Percentiles rank a stretch among this genome's conserved stretches.
Conservation (phyloP, 2,329 filamentous ascomycete species). For the Aspergillus fijiensis region DNA sequence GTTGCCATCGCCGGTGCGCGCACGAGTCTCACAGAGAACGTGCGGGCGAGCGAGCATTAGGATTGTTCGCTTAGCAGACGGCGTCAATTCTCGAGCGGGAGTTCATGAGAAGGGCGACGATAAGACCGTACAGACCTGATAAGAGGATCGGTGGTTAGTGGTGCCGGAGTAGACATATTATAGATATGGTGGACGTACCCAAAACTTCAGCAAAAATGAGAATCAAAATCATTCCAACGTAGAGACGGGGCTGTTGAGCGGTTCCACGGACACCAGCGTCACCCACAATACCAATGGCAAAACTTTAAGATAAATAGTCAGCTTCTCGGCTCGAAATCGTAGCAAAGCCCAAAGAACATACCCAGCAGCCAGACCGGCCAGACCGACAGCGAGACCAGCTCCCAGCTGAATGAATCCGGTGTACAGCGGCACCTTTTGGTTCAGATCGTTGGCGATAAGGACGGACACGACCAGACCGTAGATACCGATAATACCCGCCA, state of each 20-base stretch:
- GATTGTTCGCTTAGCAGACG: slow-evolving; percentile 53
- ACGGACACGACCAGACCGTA: slow-evolving; percentile 89
- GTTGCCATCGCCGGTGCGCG: slow-evolving; percentile 14
- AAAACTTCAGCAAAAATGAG: slow-evolving; percentile 99
- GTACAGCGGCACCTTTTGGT: slow-evolving; percentile 70
- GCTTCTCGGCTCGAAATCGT: not conserved
- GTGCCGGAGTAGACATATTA: not conserved
- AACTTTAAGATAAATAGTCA: slow-evolving; percentile 47
- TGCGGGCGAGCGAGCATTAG: not conserved
- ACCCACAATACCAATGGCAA: slow-evolving; percentile 81
- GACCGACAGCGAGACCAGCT: slow-evolving; percentile 77
- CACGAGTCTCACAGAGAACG: slow-evolving; percentile 15
- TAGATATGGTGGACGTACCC: slow-evolving; percentile 61
- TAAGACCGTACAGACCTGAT: slow-evolving; percentile 94
- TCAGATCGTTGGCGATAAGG: slow-evolving; percentile 76
- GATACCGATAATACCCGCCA: slow-evolving; percentile 99
- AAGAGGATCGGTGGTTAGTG: not conserved
- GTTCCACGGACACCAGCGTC: slow-evolving; percentile 55
- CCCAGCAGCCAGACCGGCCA: slow-evolving; percentile 77
- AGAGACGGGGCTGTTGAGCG: slow-evolving; percentile 61
- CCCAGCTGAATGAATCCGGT: slow-evolving; percentile 84
- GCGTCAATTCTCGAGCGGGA: slow-evolving; percentile 72
- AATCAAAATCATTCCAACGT: slow-evolving; percentile 98
- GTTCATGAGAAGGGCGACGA: slow-evolving; percentile 99
- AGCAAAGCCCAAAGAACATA: slow-evolving; percentile 27